Evolutionary conservation across 345 rosid species (phyloP).

Genomic region (Brassica rapa): DNA sequence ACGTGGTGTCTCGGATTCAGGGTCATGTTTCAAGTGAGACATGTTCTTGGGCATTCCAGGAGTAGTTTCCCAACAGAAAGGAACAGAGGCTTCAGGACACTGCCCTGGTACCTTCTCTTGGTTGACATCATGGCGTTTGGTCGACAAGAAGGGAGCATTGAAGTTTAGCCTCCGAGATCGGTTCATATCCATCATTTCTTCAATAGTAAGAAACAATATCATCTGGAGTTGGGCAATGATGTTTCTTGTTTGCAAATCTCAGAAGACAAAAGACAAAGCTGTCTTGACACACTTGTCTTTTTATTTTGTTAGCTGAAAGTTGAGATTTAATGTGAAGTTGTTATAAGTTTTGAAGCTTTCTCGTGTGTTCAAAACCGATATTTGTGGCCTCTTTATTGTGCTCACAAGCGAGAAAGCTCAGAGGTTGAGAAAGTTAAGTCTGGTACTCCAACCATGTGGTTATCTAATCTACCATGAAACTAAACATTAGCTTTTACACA

Average conservation of each 20-base stretch:
- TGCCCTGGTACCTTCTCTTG: constrained; percentile 37
- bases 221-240: not conserved
- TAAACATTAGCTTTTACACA: not conserved
- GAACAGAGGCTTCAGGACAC: constrained; percentile 47
- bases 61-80: constrained; percentile 84
- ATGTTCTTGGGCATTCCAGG: constrained; percentile 73
- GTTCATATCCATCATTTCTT: constrained; percentile 40
- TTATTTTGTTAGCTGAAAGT: constrained; percentile 17
- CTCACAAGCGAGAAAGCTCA: constrained; percentile 42
- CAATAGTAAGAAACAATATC: constrained; percentile 32
- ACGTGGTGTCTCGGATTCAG: constrained; percentile 57
- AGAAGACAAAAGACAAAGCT: not conserved
- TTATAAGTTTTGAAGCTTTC: constrained; percentile 47
- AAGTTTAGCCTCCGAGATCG: constrained; percentile 62
- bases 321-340: constrained; percentile 40
- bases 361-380: constrained; percentile 52
- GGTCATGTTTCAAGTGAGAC: constrained; percentile 23
- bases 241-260: constrained; percentile 4
- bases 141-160: constrained; percentile 71
- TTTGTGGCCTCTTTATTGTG: constrained; percentile 45
- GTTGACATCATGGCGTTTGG: constrained; percentile 46
- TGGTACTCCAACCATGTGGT: constrained; percentile 8
- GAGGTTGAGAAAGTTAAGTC: constrained; percentile 25
- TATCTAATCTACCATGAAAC: constrained; percentile 29
- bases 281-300: not conserved